Evolutionary conservation across 371 early-diverging fungal genomes (phyloP).

Genomic region (Rhizopus sp.): DNA sequence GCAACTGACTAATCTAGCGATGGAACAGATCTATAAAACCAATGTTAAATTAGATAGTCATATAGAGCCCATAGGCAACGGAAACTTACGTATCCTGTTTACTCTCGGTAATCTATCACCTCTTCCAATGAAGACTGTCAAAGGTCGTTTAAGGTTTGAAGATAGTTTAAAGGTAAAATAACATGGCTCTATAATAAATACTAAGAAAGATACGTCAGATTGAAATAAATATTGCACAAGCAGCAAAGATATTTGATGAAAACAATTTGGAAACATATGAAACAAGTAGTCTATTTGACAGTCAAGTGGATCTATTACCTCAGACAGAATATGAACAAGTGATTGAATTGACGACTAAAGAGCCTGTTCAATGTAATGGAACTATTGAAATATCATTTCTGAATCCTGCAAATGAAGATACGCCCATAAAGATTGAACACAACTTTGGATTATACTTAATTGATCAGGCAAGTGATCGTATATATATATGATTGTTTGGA

Average conservation of each 20-base stretch:
- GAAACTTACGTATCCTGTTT: constrained; percentile 2
- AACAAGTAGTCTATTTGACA: constrained; percentile 1
- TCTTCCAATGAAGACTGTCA: constrained; percentile 4
- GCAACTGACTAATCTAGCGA: constrained; percentile 20
- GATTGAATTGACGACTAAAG: constrained; percentile 11
- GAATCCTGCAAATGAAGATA: constrained; percentile 19
- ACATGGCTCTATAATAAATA: not conserved
- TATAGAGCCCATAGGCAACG: constrained; percentile 18
- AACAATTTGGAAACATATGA: not conserved
- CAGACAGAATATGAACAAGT: constrained; percentile 13
- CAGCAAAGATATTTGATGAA: not conserved
- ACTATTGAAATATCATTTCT: constrained; percentile 20
- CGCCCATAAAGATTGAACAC: constrained; percentile 26
- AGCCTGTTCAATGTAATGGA: constrained; percentile 28
- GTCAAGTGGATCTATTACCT: constrained; percentile 10
- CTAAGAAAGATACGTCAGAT: not conserved
- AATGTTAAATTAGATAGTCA: constrained; percentile 16
- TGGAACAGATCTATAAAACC: constrained; percentile 28
- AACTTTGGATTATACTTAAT: constrained; percentile 45
- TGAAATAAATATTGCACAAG: not conserved
- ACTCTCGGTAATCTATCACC: constrained; percentile 5
- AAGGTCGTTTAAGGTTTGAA: constrained; percentile 3
- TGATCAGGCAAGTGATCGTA: constrained; percentile 37
- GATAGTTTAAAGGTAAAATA: not conserved
- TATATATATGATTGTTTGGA: not conserved